Base-by-base conservation (phyloP, 2,329 filamentous ascomycete species). In the Colletotrichum scovillei region DNA sequence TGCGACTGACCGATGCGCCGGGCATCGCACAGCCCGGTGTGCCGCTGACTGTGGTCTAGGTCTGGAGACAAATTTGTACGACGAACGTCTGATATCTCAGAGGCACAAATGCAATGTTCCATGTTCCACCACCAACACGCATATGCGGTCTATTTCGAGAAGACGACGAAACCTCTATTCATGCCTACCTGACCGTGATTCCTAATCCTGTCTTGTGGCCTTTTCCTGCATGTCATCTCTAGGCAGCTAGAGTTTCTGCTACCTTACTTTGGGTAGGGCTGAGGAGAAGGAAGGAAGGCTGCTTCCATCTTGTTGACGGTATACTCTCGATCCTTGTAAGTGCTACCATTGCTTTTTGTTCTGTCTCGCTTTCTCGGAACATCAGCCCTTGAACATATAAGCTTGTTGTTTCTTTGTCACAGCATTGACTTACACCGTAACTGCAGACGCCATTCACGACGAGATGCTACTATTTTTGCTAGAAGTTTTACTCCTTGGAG, bases 231-330 rank as follows among this genome's bases (percentile, higher is more conserved):
- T 16, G 26, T 52, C 58, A 30, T 57, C 64, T 42, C 49, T 32
- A 38, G 55, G 69, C 65, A 16, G 49, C 42, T 9, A 22, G 42
- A 46, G 28, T 8, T 24, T 30, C 22, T 12, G 22, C 46, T 19
- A 53, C 46, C 46, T 28, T 24, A 4, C 30, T 19, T 53, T 46
- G 30, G n/a, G 55, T 35, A 73, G 70, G 66, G 70, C 70, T 73
- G 70, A 69, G 66, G 64, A 69, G 70, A 73, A 64, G 63, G 42
- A 71, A 62, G 58, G 35, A 58, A 38, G 32, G 24, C 11, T 28
- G 9, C 14, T 59, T 26, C 22, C 28, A 22, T 53, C 38, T 49
- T n/a, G 22, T 53, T 28, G 38, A 63, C 24, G 30, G 35, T 28
- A 24, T 60, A 26, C 59, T 69, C 59, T 24, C 26, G 19, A 46